A percentile compares a stretch with the other conserved stretches of the same genome.
phyloP scores from a whole-genome alignment of 2,329 filamentous ascomycete genomes.

The Zalaria obscura region DNA sequence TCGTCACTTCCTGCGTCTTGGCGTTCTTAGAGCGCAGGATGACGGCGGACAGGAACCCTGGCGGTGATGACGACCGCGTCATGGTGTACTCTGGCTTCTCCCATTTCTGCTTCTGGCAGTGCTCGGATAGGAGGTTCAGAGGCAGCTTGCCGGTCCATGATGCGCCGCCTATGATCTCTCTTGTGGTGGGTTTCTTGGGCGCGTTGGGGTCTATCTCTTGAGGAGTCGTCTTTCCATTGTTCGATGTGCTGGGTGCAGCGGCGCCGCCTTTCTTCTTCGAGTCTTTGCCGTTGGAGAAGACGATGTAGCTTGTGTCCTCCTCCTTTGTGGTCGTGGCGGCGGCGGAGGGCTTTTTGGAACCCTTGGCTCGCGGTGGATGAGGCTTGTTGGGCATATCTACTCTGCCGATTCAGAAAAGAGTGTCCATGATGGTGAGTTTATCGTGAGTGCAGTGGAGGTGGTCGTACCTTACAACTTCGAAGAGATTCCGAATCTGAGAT shows the following conservation, averaged over 20 bases:
- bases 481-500: no score
- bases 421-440: no score
- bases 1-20: slow-evolving; percentile 67
- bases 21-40: slow-evolving; percentile 58
- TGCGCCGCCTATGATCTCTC: slow-evolving; percentile 78
- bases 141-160: slow-evolving; percentile 97
- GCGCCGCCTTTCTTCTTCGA: slow-evolving; percentile 22
- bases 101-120: slow-evolving; percentile 94
- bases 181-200: slow-evolving; percentile 46
- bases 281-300: slow-evolving; percentile 31
- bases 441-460: no score
- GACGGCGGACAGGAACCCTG: slow-evolving; percentile 52
- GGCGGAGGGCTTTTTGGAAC: slow-evolving; percentile 15
- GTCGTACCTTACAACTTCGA: no score
- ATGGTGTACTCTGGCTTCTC: slow-evolving; percentile 84
- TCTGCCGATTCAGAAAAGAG: background rate
- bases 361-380: slow-evolving; percentile 32
- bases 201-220: slow-evolving; percentile 14
- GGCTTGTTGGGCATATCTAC: slow-evolving; percentile 33
- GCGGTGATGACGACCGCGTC: slow-evolving; percentile 14
- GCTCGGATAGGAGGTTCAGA: slow-evolving; percentile 82
- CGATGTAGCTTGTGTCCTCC: slow-evolving; percentile 35
- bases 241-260: slow-evolving; percentile 13
- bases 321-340: slow-evolving; percentile 21
- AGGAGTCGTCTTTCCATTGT: slow-evolving; percentile 8